These are phyloP conservation scores for Trichoderma gamsii DNA, from an alignment of 495 filamentous ascomycete species.

Conservation along the genomic window DNA sequence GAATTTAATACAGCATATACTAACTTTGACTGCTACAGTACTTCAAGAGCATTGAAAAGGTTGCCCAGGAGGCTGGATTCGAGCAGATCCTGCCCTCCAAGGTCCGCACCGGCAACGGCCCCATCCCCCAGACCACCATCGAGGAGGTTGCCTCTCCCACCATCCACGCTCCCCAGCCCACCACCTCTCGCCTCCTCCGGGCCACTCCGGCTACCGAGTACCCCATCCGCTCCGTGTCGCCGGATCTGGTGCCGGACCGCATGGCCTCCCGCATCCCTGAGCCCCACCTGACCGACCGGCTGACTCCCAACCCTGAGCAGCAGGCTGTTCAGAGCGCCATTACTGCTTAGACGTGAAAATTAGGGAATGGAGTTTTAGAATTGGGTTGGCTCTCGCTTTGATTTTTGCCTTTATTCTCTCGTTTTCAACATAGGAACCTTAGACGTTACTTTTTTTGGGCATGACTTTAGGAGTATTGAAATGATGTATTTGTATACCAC, in stretches of 20 bases:
- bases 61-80: constrained; percentile 50
- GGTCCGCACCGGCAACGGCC: constrained; percentile 32
- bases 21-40: constrained; percentile 38
- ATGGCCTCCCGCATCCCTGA: constrained; percentile 62
- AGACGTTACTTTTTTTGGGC: background rate
- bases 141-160: constrained; percentile 37
- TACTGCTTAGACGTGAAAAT: constrained; percentile 6
- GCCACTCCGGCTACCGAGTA: constrained; percentile 45
- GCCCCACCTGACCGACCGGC: constrained; percentile 38
- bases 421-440: background rate
- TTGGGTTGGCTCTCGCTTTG: constrained; percentile 9
- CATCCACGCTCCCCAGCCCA: constrained; percentile 40
- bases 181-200: constrained; percentile 40
- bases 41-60: constrained; percentile 62
- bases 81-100: constrained; percentile 52
- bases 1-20: background rate
- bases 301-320: constrained; percentile 39
- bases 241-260: constrained; percentile 58
- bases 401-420: background rate
- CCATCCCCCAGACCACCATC: constrained; percentile 27
- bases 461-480: background rate
- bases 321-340: constrained; percentile 19
- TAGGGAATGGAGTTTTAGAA: constrained; percentile 7
- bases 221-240: constrained; percentile 41
- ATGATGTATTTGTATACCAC: constrained; percentile 11